Base-by-base conservation (phyloP, 805 yeast species). In the Spathaspora arborariae region DNA sequence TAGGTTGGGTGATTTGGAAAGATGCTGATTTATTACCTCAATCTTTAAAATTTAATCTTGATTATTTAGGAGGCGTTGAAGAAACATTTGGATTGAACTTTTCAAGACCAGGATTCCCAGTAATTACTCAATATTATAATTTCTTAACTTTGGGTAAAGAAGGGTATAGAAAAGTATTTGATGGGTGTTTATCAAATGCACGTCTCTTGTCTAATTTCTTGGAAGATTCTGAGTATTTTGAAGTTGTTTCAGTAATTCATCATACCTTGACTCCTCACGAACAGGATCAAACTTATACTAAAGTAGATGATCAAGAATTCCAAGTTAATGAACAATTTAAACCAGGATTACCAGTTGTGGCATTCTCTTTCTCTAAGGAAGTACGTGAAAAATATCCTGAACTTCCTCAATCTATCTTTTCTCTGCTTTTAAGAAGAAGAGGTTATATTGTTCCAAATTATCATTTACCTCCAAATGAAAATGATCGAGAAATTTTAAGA, bases 371-470 rank as follows among this genome's bases (percentile, higher is more conserved):
- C 55, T 76, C 87, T 2, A 70, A 80, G 44, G 71, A 72, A 34
- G 79, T 90, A 62, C 61, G 67, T 37, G 59, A 75, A 38, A 61
- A 74, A 37, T 87, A 82, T 62, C 94, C 96, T 2, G 88, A 82
- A 63, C 78, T 90, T 46, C 96, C 96, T 8, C 97, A 91, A 65
- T 75, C 84, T 15, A 74, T 87, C 48, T 64, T 90, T 21, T 84
- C 96, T 0, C 72, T 82, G 11, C 61, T 89, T 63, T 70, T 90
- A 57, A 79, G 97, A 63, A 80, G 77, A 62, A 81, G 82, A 56
- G 95, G 96, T 11, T 90, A 86, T 80, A 91, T 91, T 62, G 75
- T 90, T 52, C 96, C 96, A 54, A 89, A 90, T 72, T 90, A 90
- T 67, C 88, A 85, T 50, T 75, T 90, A 55, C 96, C 96, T 22